These are phyloP conservation scores for Pleurotus tuber-regium DNA, from an alignment of 768 basidiomycete genomes.

Conservation along the genomic window DNA sequence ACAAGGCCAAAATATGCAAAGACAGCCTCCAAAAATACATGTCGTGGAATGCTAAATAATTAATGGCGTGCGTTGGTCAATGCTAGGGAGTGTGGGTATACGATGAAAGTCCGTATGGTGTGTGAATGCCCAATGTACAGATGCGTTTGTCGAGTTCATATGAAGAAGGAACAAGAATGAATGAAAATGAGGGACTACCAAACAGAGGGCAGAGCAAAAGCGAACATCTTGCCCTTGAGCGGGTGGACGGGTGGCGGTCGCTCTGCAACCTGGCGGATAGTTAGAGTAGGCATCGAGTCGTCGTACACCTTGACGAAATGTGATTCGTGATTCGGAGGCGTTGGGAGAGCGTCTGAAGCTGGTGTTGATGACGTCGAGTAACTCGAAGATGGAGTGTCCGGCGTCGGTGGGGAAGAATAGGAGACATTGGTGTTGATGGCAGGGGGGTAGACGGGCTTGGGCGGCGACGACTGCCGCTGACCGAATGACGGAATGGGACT, in stretches of 20 bases:
- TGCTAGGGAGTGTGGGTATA: constrained; percentile 6
- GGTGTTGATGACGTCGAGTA: constrained; percentile 55
- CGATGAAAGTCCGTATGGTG: background rate
- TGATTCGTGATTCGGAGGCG: constrained; percentile 53
- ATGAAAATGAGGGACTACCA: constrained; percentile 45
- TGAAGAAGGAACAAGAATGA: constrained; percentile 19
- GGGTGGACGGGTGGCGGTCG: constrained; percentile 35
- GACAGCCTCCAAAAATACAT: constrained; percentile 7
- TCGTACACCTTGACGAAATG: constrained; percentile 42
- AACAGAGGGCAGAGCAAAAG: constrained; percentile 55
- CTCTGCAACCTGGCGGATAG: constrained; percentile 24
- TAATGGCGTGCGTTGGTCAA: background rate
- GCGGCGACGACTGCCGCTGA: constrained; percentile 29
- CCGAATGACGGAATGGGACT: constrained; percentile 49
- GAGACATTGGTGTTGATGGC: constrained; percentile 26
- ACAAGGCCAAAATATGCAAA: background rate
- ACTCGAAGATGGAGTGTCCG: constrained; percentile 51
- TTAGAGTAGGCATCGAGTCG: constrained; percentile 37
- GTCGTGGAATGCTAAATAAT: background rate
- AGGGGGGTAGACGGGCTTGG: constrained; percentile 28
- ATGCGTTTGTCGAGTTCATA: constrained; percentile 12
- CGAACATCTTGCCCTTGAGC: constrained; percentile 62
- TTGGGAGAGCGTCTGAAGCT: constrained; percentile 59
- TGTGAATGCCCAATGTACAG: background rate
- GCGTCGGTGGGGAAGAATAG: constrained; percentile 32